Conservation (phyloP, 1,139 yeast genomes). For the Geotrichum cucujoidarum region DNA sequence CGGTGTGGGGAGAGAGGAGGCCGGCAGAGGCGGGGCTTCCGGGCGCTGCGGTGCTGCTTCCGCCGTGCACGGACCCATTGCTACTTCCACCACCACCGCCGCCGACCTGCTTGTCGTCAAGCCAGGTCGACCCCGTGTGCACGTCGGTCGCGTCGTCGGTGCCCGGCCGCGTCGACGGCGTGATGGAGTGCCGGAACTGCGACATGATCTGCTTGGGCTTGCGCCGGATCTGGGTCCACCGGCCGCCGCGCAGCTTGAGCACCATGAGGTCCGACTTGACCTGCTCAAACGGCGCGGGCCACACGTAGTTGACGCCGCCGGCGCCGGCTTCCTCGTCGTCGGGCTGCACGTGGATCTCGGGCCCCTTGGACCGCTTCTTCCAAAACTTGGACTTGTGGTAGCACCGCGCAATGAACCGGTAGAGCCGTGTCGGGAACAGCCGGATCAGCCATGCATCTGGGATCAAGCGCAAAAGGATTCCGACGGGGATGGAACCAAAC, state of each 20-base stretch:
- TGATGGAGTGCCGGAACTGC: slow-evolving; percentile 29
- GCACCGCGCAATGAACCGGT: slow-evolving; percentile 36
- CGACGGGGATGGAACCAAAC: slow-evolving; percentile 73
- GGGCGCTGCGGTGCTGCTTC: not conserved
- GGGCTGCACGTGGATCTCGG: slow-evolving; percentile 2
- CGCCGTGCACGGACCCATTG: not conserved
- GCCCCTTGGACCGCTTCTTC: slow-evolving; percentile 12
- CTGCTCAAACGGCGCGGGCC: slow-evolving; percentile 42
- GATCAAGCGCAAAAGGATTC: slow-evolving; percentile 63
- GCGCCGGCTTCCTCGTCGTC: slow-evolving; percentile 21
- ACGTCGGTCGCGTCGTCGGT: not conserved
- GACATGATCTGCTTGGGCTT: slow-evolving; percentile 31
- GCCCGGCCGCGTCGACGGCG: slow-evolving; percentile 14
- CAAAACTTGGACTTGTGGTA: slow-evolving; percentile 10
- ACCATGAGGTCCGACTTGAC: slow-evolving; percentile 39
- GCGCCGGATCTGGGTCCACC: slow-evolving; percentile 35
- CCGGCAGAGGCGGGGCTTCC: not conserved
- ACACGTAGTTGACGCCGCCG: slow-evolving; percentile 29
- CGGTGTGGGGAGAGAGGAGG: slow-evolving; percentile 8
- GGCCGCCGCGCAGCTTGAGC: slow-evolving; percentile 40
- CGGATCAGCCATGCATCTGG: slow-evolving; percentile 76
- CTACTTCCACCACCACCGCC: not conserved
- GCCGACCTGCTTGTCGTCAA: not conserved
- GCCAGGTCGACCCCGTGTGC: not conserved
- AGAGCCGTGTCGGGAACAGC: slow-evolving; percentile 62